Percentiles rank a stretch among this genome's conserved stretches.
These are phyloP conservation scores for Populus deltoides DNA, from an alignment of 345 rosid genomes.

Conservation along the genomic window DNA sequence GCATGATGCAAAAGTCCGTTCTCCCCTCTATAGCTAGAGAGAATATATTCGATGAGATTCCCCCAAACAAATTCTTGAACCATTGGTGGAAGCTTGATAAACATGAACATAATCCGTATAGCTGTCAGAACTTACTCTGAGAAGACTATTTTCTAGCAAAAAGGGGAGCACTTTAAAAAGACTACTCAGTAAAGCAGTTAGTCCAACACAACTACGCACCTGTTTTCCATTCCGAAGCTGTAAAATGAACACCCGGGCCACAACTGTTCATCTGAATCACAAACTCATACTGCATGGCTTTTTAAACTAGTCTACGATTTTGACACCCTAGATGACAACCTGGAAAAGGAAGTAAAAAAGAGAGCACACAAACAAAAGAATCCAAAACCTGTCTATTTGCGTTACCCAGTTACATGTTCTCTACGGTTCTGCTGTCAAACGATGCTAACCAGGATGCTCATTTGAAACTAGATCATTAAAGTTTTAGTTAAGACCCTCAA, in stretches of 20 bases:
- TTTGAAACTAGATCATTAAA: not conserved
- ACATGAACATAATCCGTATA: not conserved
- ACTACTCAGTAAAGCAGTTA: not conserved
- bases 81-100: conserved; percentile 7
- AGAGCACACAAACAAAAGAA: not conserved
- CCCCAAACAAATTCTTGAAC: conserved; percentile 3
- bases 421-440: not conserved
- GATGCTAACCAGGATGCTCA: not conserved
- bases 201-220: not conserved
- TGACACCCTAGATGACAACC: not conserved
- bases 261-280: too few species aligned
- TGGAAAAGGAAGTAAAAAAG: not conserved
- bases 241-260: not conserved
- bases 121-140: not conserved
- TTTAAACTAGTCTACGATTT: not conserved
- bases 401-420: not conserved
- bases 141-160: not conserved
- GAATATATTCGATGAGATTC: not conserved
- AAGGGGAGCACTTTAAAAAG: not conserved
- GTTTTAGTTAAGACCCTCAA: not conserved
- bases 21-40: not conserved
- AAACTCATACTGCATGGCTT: not conserved
- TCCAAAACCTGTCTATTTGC: not conserved
- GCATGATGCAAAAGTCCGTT: not conserved
- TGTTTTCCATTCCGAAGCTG: not conserved